Evolutionary conservation across 2,329 filamentous ascomycete genomes (phyloP).

Genomic region (Aureobasidium leucospermi): DNA sequence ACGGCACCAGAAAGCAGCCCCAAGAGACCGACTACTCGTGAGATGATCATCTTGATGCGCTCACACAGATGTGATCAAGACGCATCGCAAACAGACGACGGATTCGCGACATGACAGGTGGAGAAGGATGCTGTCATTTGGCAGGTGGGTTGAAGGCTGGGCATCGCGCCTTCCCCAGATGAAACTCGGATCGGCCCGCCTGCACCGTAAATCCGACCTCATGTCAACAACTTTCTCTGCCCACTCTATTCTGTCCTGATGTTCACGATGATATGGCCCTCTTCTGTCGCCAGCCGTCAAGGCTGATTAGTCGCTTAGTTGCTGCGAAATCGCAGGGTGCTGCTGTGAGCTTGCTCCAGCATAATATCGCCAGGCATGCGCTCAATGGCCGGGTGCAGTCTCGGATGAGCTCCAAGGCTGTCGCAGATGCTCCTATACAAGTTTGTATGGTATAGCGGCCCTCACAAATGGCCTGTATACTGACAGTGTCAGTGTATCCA

Average conservation of each 20-base stretch:
- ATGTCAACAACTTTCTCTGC: not conserved
- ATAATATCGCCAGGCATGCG: not conserved
- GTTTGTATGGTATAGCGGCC: not conserved
- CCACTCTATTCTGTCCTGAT: not conserved
- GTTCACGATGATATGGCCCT: constrained; percentile 1
- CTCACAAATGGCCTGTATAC: not conserved
- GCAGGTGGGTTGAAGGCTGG: not conserved
- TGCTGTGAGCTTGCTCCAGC: not conserved
- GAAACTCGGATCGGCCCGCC: not conserved
- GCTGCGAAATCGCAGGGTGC: not conserved
- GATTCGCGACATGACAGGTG: not conserved
- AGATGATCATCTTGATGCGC: constrained; percentile 18
- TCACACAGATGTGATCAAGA: constrained; percentile 15
- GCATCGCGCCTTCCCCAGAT: not conserved
- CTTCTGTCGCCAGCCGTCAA: not conserved
- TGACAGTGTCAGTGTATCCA: constrained; percentile 33
- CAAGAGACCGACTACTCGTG: constrained; percentile 22
- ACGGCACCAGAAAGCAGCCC: constrained; percentile 25
- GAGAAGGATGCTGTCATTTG: not conserved
- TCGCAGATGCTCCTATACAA: not conserved
- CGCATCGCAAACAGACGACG: not conserved
- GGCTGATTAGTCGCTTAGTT: not conserved
- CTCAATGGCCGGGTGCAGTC: not conserved
- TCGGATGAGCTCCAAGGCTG: not conserved
- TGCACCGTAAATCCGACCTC: not conserved